Conservation (phyloP, 1,284 basidiomycete species). For the Phellinidium pouzarii region DNA sequence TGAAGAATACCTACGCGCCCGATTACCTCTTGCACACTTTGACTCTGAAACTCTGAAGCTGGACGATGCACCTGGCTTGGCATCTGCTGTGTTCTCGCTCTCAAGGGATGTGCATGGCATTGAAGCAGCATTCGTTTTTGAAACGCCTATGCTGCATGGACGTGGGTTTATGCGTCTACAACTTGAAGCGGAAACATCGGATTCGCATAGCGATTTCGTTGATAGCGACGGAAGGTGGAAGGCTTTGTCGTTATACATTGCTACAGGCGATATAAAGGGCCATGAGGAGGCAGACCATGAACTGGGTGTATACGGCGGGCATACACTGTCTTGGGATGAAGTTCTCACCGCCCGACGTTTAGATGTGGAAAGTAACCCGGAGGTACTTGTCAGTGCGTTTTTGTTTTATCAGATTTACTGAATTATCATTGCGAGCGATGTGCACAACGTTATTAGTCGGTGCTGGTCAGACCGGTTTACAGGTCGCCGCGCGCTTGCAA, state of each 20-base stretch:
- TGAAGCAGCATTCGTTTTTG: slow-evolving; percentile 34
- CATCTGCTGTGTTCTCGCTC: slow-evolving; percentile 24
- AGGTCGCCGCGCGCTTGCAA: slow-evolving; percentile 45
- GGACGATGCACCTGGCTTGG: slow-evolving; percentile 25
- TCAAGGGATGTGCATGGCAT: slow-evolving; percentile 24
- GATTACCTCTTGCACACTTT: slow-evolving; percentile 20
- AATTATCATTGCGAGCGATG: not conserved
- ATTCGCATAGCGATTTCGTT: slow-evolving; percentile 8
- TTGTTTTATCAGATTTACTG: not conserved
- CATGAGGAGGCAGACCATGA: slow-evolving; percentile 30
- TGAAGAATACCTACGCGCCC: slow-evolving; percentile 24
- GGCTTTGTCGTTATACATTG: slow-evolving; percentile 29
- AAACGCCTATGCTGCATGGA: slow-evolving; percentile 31
- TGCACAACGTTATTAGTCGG: slow-evolving; percentile 40
- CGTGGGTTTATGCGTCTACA: slow-evolving; percentile 33
- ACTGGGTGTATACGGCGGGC: slow-evolving; percentile 28
- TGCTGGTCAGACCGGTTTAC: slow-evolving; percentile 48
- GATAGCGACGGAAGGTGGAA: slow-evolving; percentile 25
- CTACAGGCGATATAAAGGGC: slow-evolving; percentile 28
- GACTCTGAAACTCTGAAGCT: slow-evolving; percentile 28
- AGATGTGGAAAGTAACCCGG: slow-evolving; percentile 29
- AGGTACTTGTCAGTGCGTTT: slow-evolving; percentile 28
- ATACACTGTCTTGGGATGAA: slow-evolving; percentile 30
- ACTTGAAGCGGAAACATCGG: slow-evolving; percentile 10
- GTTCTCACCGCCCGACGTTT: slow-evolving; percentile 23